These are phyloP conservation scores for Trifolium subterraneum DNA, from an alignment of 306 rosid species.

Conservation along the genomic window DNA sequence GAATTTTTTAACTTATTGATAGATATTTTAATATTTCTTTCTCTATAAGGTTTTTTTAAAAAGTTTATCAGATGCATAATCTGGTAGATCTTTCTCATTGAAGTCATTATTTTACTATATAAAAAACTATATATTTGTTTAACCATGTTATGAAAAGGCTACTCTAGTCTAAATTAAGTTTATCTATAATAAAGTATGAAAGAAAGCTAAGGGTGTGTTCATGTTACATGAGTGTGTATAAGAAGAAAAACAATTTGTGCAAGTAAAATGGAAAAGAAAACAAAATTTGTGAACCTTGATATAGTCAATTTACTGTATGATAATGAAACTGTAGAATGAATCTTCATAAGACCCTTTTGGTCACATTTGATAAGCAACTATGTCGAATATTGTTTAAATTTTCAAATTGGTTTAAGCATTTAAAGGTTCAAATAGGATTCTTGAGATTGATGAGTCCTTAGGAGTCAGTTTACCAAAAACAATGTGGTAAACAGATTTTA, in stretches of 20 bases:
- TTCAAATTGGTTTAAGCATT: neutral
- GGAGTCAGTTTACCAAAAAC: neutral
- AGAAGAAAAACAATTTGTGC: neutral
- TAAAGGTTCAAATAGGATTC: neutral
- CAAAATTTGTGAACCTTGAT: constrained; percentile 1
- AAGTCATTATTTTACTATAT: neutral
- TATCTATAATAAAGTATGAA: neutral
- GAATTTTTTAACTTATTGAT: neutral
- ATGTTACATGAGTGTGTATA: neutral
- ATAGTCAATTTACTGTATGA: neutral
- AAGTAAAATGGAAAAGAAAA: neutral
- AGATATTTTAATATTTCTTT: constrained; percentile 11
- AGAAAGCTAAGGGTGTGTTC: constrained; percentile 2
- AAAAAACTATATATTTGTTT: neutral
- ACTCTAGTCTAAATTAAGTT: neutral
- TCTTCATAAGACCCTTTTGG: no score
- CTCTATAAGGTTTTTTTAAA: neutral
- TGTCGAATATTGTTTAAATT: neutral
- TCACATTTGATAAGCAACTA: no score
- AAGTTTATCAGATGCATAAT: neutral
- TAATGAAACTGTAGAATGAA: no score
- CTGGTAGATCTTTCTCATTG: constrained; percentile 15
- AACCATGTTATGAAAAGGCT: neutral
- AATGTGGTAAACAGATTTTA: neutral
- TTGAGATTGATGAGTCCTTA: neutral